Base-by-base conservation (phyloP, 2,329 filamentous ascomycete genomes). In the Colletotrichum eleusines region DNA sequence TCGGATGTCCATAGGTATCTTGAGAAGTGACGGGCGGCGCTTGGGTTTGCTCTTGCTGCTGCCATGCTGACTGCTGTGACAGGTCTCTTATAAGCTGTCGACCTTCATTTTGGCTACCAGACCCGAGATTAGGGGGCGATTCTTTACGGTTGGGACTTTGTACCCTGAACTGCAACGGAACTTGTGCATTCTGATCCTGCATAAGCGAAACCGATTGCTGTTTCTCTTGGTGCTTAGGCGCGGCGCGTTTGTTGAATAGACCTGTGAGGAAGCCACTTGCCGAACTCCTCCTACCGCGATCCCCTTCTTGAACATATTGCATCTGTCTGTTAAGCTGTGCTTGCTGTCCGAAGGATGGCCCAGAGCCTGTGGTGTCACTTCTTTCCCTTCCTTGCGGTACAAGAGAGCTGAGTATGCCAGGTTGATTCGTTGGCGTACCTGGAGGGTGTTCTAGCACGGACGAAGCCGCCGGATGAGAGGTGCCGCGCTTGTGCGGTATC, bases 201-300 rank as follows among this genome's bases (percentile, higher is more conserved):
- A 38, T 33, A 48, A 35, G 23, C 31, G 38, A 50, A 4, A 33
- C n/a, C n/a, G 53, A 65, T 18, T 66, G 57, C 26, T 74, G 74
- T 11, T 60, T 62, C 20, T 76, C 76, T 42, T 67, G 61, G 2
- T 65, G 68, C 62, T 71, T 75, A 16, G 74, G 75, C 4, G 75
- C 69, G 5, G 74, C 70, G 23, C 74, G 62, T 58, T 71, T 72
- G 18, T 72, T 68, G 57, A 77, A 74, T 3, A 77, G 68, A 20
- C 73, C 74, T 7, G 74, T 73, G 46, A 77, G 57, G 51, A 77
- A 74, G 7, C 68, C 73, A 3, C 75, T 72, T 3, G 72, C 70
- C 6, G 76, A 75, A 7, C 71, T 69, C 53, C 75, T 73, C 1
- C 76, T 71, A 16, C 76, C 73, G 26, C 75, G 74, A 3, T 76